phyloP scores from a whole-genome alignment of 306 rosid species.

The Cucurbita maxima region DNA sequence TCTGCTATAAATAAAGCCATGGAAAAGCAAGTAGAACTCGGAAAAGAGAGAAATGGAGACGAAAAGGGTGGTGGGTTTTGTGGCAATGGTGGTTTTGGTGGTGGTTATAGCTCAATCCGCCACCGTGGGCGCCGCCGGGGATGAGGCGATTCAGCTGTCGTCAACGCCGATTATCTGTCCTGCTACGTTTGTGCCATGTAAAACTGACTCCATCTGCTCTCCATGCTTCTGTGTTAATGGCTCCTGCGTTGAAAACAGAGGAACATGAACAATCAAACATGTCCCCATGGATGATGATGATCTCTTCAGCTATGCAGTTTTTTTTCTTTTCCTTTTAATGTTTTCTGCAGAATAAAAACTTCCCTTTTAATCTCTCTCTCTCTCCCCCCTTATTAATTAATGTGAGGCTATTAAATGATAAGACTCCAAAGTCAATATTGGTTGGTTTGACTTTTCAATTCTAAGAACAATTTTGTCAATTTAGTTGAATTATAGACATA shows the following conservation, averaged over 20 bases:
- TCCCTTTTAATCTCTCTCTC: neutral
- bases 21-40: no score
- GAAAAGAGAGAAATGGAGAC: neutral
- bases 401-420: no score
- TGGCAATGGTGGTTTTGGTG: neutral
- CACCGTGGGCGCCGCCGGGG: neutral
- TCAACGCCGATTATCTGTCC: neutral
- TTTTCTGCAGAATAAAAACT: neutral
- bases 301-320: neutral
- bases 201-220: neutral
- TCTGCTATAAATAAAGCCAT: neutral
- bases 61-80: neutral
- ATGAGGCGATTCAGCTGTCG: neutral
- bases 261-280: neutral
- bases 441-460: no score
- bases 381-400: no score
- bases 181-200: neutral
- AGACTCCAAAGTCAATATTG: no score
- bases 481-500: no score
- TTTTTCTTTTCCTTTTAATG: neutral
- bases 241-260: neutral
- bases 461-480: no score
- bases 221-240: neutral
- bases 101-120: neutral
- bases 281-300: neutral